Base-by-base conservation (phyloP, 1,139 yeast genomes). In the Lodderomyces parapsilosis region DNA sequence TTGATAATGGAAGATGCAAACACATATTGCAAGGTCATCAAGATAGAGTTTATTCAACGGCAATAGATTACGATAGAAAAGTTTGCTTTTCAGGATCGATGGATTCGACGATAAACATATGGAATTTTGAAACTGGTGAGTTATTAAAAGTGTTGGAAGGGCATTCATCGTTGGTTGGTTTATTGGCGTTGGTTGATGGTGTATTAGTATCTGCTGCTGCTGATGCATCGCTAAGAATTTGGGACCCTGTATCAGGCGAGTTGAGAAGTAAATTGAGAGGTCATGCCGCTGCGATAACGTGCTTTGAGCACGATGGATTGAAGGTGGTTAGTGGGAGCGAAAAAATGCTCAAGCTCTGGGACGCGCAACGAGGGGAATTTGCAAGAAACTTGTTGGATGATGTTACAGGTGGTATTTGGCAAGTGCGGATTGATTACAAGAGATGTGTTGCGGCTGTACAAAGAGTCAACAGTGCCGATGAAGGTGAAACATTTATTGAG, bases 151-250 rank as follows among this genome's bases (percentile, higher is more conserved):
- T 87, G 1, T 66, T 88, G 32, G 87, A 81, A 46, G 97, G 97
- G 0, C 99, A 93, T 62, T 82, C 89, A 0, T 87, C 94, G 11
- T 68, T 93, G 17, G 99, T 93, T 17, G 99, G 99, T 0, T 68
- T 93, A 18, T 71, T 94, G 27, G 90, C 87, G 38, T 74, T 91
- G 19, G 83, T 89, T 7, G 83, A 86, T 35, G 82, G 85, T 17
- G 82, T 81, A 35, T 71, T 93, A n/a, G 96, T 93, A 2, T 86
- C 96, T 32, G 99, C 97, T 0, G 98, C 98, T 1, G 98, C 98
- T 0, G 99, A 93, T 60, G 81, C 95, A 1, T 84, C 97, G 0
- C 72, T 93, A 37, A 74, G 97, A 40, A 85, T 93, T 2, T 93
- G 99, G 99, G 86, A 93, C 58, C 94, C 97, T 0, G 79, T 78